These are phyloP conservation scores for Tanacetum coccineum DNA, from an alignment of 129 eudicot genomes.

Conservation along the genomic window DNA sequence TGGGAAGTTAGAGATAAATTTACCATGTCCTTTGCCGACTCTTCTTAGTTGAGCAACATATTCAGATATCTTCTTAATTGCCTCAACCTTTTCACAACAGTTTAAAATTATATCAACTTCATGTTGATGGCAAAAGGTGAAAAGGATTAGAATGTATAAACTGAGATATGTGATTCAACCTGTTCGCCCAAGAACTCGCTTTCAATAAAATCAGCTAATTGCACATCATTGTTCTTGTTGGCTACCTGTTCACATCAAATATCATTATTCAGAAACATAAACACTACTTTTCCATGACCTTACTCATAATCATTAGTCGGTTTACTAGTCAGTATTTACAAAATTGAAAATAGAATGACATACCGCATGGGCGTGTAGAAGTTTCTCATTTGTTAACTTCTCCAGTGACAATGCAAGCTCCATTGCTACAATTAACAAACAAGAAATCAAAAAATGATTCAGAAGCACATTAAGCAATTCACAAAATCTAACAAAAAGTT, in stretches of 20 bases:
- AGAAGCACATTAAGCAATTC: neutral
- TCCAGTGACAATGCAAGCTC: conserved; percentile 94
- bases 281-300: neutral
- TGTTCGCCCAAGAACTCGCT: conserved; percentile 80
- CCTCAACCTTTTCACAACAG: conserved; percentile 63
- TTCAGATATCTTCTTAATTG: conserved; percentile 89
- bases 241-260: conserved; percentile 62
- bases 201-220: conserved; percentile 88
- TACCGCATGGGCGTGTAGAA: conserved; percentile 78
- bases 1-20: neutral
- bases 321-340: neutral
- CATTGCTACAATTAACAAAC: conserved; percentile 58
- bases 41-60: conserved; percentile 96
- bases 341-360: conserved; percentile 9
- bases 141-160: neutral
- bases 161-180: conserved; percentile 34
- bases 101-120: neutral
- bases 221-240: conserved; percentile 64
- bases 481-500: conserved; percentile 3
- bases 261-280: conserved; percentile 19
- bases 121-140: neutral
- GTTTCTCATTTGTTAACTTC: conserved; percentile 92
- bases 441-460: neutral
- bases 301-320: neutral
- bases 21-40: conserved; percentile 99